Evolutionary conservation across 768 basidiomycete species (phyloP), one percentile per base, ranked within the genome.

Genomic region (Scleroderma bovista): DNA sequence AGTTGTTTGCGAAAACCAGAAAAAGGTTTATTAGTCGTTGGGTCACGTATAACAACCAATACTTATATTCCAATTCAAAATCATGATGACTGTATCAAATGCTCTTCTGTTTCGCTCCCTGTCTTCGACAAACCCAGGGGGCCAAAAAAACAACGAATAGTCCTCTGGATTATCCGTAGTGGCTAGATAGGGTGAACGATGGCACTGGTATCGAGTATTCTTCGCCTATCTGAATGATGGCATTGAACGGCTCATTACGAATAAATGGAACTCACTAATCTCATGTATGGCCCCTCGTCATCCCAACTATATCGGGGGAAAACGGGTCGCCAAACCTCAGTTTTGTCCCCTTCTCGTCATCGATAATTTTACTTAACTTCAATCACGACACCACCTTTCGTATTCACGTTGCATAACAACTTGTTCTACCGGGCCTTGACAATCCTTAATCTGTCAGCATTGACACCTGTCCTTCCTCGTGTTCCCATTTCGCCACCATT

Each of bases 121-220:
- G 92, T 93, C 68, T 92, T 91, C 94, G 93, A 98, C 6, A 93
- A 94, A 11, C 92, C 95, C 0, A 79, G 93, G 5, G 90, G 89
- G 1, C 94, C 95, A 1, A 84, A 83, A 60, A 95, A 46, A 88
- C 71, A 15, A 97, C 86, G 62, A 96, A 98, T 47, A 97, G 85
- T 46, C 93, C 84, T 84, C 83, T 2, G 80, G 74, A 43, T 84
- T 75, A 3, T 67, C 54, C 0, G 90, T 79, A 2, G 78, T 71
- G 2, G 89, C 37, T 83, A 73, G 40, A 88, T 78, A 34, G 80
- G 69, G 57, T 98, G 93, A 1, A 96, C 78, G 22, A 93, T 69
- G 11, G 96, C 93, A 19, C 93, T 93, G 0, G 87, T 88, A 2
- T 94, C 94, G 56, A 81, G 57, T 88, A 93, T 71, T 93, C 92